Evolutionary conservation across 2,329 filamentous ascomycete species (phyloP).

Genomic region (Ophiognomonia clavigignenti-juglandacearum): DNA sequence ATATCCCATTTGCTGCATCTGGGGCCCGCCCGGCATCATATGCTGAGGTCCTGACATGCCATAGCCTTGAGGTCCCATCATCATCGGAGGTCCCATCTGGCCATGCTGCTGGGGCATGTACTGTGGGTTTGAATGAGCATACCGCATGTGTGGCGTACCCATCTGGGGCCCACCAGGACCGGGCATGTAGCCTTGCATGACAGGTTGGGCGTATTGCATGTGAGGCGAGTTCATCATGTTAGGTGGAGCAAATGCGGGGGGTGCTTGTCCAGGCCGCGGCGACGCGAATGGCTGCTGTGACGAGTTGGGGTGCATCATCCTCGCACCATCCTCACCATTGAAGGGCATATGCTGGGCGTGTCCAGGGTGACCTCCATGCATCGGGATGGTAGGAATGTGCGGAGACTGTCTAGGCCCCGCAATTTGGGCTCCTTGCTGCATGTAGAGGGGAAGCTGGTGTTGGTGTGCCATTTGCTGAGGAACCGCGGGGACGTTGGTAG

Average conservation of each 20-base stretch:
- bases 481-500: slow-evolving; percentile 63
- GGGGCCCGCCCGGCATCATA: slow-evolving; percentile 62
- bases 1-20: slow-evolving; percentile 71
- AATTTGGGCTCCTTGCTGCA: slow-evolving; percentile 68
- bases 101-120: slow-evolving; percentile 67
- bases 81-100: slow-evolving; percentile 73
- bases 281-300: slow-evolving; percentile 84
- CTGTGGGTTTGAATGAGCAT: slow-evolving; percentile 66
- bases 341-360: slow-evolving; percentile 62
- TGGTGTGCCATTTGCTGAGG: slow-evolving; percentile 75
- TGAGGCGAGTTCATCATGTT: slow-evolving; percentile 63
- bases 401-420: slow-evolving; percentile 66
- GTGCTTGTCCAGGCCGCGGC: slow-evolving; percentile 67
- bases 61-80: slow-evolving; percentile 84
- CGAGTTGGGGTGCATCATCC: slow-evolving; percentile 84
- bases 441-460: slow-evolving; percentile 77
- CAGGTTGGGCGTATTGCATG: slow-evolving; percentile 66
- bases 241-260: slow-evolving; percentile 64
- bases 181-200: slow-evolving; percentile 67
- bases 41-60: slow-evolving; percentile 67
- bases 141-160: slow-evolving; percentile 57
- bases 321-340: slow-evolving; percentile 68
- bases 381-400: slow-evolving; percentile 72
- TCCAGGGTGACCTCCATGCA: slow-evolving; percentile 67
- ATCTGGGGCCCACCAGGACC: slow-evolving; percentile 66